Base-by-base conservation (phyloP, 306 rosid genomes). In the Crataegus laevigata region DNA sequence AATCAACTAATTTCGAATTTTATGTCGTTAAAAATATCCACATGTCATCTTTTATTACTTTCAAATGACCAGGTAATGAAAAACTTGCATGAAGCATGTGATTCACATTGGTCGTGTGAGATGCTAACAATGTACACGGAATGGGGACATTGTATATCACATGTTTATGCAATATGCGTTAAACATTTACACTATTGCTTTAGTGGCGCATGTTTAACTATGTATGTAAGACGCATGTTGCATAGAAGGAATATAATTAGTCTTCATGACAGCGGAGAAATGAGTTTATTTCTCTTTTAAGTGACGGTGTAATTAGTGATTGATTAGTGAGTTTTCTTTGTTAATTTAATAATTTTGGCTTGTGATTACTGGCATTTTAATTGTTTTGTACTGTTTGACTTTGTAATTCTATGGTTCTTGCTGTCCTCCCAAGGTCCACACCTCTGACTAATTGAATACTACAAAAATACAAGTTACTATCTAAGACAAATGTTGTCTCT, bases 361-460 rank as follows among this genome's bases (percentile, higher is more conserved):
- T 62, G 45, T 65, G 25, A 28, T 19, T 18, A 21, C 22, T 25
- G 26, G 71, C 57, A 65, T 22, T 72, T 68, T 62, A 76, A 72
- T 79, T 69, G 73, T 78, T 58, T 78, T 82, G 11, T 38, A 75
- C 81, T 72, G 78, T 87, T 82, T 73, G 84, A 54, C 69, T 75
- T 72, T 61, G 17, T 21, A 62, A 28, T 62, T 47, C 36, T 69
- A 2, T 69, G 75, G 28, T 7, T 43, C 8, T 69, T 18, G 34
- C 64, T 55, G 21, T 18, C 13, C 7, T 60, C 8, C 34, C 19
- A 25, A 69, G 74, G 54, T 75, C 79, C 73, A 80, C 76, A 69
- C 52, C 63, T 69, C 80, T 80, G 83, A 80, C 80, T 69, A 55
- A 73, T 34, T 60, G 66, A 69, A 75, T 65, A 65, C 69, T 65